Conservation (phyloP, 305 asterid genomes). For the Fraxinus platypoda region DNA sequence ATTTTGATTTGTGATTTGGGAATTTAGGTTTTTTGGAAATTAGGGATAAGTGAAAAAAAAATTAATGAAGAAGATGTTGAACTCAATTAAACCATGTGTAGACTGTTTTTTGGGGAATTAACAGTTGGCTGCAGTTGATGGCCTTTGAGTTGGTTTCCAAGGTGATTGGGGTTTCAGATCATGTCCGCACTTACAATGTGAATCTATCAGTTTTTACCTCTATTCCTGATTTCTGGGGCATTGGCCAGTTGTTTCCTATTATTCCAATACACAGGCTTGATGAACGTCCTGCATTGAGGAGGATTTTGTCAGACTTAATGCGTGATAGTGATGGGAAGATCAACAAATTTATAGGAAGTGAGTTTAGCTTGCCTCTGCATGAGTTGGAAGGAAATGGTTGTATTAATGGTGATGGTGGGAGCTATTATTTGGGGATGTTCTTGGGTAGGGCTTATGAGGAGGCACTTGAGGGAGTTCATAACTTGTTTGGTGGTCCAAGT, state of each 20-base stretch:
- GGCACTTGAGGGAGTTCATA: slow-evolving; percentile 62
- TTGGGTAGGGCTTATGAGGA: slow-evolving; percentile 68
- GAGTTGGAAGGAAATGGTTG: slow-evolving; percentile 34
- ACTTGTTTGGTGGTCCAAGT: slow-evolving; percentile 64
- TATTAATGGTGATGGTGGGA: slow-evolving; percentile 17
- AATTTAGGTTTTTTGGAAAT: too few species aligned
- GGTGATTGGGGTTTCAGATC: slow-evolving; percentile 40
- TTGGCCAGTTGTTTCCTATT: slow-evolving; percentile 56
- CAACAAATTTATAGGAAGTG: slow-evolving; percentile 55
- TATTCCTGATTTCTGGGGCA: slow-evolving; percentile 66
- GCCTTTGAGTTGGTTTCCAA: slow-evolving; percentile 39
- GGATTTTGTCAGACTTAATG: slow-evolving; percentile 52
- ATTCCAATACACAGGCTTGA: slow-evolving; percentile 58
- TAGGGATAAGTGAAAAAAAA: too few species aligned
- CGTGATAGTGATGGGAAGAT: slow-evolving; percentile 67
- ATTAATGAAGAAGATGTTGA: too few species aligned
- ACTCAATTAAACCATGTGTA: too few species aligned
- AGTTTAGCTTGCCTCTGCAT: slow-evolving; percentile 57
- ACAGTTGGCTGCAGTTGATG: slow-evolving; percentile 53
- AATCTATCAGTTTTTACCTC: slow-evolving; percentile 61
- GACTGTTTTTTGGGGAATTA: slow-evolving; percentile 45
- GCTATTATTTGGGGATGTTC: slow-evolving; percentile 56
- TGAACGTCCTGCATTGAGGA: slow-evolving; percentile 41
- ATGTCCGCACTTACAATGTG: slow-evolving; percentile 45
- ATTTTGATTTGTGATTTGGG: too few species aligned